Conservation (phyloP, 108 stramenopile species). For the Asterionellopsis glacialis region DNA sequence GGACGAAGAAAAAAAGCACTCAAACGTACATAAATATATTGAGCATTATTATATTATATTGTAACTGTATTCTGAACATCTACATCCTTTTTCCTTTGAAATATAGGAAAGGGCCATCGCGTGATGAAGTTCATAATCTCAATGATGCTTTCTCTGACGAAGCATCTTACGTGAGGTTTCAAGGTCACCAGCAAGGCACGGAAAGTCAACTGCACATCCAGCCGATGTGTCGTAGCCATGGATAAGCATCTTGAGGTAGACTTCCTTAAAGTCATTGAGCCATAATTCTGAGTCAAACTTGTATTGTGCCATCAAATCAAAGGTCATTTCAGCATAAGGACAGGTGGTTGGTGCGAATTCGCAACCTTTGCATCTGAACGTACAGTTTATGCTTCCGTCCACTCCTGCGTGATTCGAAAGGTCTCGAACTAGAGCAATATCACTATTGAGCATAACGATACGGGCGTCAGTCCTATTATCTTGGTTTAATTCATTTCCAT, state of each 20-base stretch:
- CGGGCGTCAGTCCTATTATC: neutral
- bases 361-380: conserved; percentile 13
- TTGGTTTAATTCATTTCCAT: neutral
- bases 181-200: no score
- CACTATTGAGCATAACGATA: conserved; percentile 29
- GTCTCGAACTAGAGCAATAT: conserved; percentile 34
- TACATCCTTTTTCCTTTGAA: no score
- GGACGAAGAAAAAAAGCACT: conserved; percentile 3
- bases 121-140: no score
- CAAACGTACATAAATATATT: neutral
- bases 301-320: conserved; percentile 9
- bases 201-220: no score
- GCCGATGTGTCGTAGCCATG: conserved; percentile 27
- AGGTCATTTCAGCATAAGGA: conserved; percentile 17
- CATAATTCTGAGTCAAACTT: conserved; percentile 1
- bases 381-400: conserved; percentile 13
- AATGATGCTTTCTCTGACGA: no score
- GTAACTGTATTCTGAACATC: no score
- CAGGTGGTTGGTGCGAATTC: conserved; percentile 9
- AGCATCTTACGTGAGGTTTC: no score
- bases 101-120: no score
- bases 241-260: conserved; percentile 19
- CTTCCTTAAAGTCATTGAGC: conserved; percentile 25
- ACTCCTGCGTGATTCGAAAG: conserved; percentile 6
- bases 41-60: no score